Evolutionary conservation across 2,329 filamentous ascomycete species (phyloP), one percentile per base, ranked within the genome.

Genomic region (Apiospora koreana): DNA sequence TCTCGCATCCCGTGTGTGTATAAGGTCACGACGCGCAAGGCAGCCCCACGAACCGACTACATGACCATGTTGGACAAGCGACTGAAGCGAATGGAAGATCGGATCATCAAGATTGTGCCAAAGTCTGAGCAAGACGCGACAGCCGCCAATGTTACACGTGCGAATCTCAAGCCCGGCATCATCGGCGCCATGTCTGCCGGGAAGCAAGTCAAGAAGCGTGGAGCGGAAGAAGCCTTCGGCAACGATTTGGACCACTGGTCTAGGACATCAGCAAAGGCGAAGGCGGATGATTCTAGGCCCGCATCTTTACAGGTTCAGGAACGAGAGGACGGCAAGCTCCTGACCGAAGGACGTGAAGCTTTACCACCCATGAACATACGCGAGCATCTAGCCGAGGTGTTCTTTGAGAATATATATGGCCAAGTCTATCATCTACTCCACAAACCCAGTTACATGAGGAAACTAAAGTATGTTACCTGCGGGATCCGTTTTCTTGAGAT

Each of bases 11-110:
- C 95, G 1, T 99, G 96, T 79, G 95, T 98, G 5, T 99, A 98
- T 86, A 98, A 98, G 79, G 94, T 97, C 71, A 98, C 95, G 0
- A 94, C 95, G 4, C 88, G 96, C 71, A 98, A 98, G 81, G 94
- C 95, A 1, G 94, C 95, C 3, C 96, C 96, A 2, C 88, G 96
- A 68, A 98, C 96, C 23, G 96, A 98, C 81, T 98, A 98, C 81
- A 98, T 98, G 96, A 94, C 95, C 54, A 98, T 98, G 94, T 84
- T 98, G 76, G 96, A 98, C 82, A 98, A 97, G 82, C 89, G 96
- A 68, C 81, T 98, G 74, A 98, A 97, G 84, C 88, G 95, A 70
- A 98, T 98, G 96, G 96, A 99, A 81, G 95, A 98, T 77, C 92
- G 95, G 70, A 96, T 98, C 73, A 97, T 98, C 83, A 97, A 97